Base-by-base conservation (phyloP, 148 eudicot genomes). In the Rhododendron kiyosumense region DNA sequence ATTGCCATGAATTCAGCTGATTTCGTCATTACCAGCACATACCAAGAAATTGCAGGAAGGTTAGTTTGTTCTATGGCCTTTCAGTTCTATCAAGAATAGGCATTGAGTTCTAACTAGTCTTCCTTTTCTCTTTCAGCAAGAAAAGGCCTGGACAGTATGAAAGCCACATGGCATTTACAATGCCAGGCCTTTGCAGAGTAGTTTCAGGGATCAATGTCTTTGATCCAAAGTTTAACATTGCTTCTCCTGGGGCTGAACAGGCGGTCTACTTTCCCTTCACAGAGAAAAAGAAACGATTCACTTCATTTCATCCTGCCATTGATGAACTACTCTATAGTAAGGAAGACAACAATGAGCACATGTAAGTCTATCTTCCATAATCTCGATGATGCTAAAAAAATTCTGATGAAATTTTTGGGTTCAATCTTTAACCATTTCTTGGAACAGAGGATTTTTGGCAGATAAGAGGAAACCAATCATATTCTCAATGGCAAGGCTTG, bases 401-500 rank as follows among this genome's bases (percentile, higher is more conserved):
- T 17, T 46, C 26, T 38, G 36, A 34, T 30, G 12, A n/a, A 43
- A 11, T 52, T 57, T 78, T 45, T 17, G 65, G 17, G 26, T 48
- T 63, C 14, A 78, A 67, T 43, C 30, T 49, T 49, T 14, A 20
- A 83, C 13, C 5, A 4, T 24, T 36, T 79, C 36, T 28, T 83
- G 28, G 86, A 81, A 85, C 93, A 93, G 96, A 48, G 96, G 96
- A 54, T 92, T 65, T 85, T 90, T 93, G 28, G 88, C 91, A 81
- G 94, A 91, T 84, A 89, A 51, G 84, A 91, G 46, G 86, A 93
- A 92, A 73, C 94, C 96, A 20, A 92, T 93, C 46, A 88, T 93
- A 85, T 93, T 93, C 71, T 90, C 96, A 73, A 93, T 93, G 96
- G 94, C 96, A 76, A 92, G 96, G 81, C 94, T 93, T 28, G 96